Evolutionary conservation across 1,284 basidiomycete species (phyloP).

Genomic region (Cutaneotrichosporon sp.): DNA sequence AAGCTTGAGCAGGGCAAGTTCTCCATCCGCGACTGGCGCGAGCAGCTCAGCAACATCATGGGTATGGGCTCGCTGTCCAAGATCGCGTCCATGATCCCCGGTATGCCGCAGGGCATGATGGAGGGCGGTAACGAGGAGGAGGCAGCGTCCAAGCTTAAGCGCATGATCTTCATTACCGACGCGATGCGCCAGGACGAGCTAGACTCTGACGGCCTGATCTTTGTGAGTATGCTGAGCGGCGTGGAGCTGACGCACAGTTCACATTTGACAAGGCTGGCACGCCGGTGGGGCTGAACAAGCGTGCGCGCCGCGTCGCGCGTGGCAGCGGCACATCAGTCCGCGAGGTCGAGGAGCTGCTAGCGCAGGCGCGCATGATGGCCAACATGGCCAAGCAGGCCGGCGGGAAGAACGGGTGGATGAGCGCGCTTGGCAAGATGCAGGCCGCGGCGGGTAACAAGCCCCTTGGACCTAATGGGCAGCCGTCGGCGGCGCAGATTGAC

Average conservation of each 20-base stretch:
- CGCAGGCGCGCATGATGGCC: slow-evolving; percentile 95
- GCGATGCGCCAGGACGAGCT: slow-evolving; percentile 91
- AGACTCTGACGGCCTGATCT: slow-evolving; percentile 88
- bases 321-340: slow-evolving; percentile 94
- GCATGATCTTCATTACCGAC: slow-evolving; percentile 98
- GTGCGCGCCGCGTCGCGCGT: slow-evolving; percentile 79
- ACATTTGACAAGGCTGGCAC: slow-evolving; percentile 75
- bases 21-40: slow-evolving; percentile 93
- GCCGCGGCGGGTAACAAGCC: slow-evolving; percentile 75
- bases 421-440: slow-evolving; percentile 86
- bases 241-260: slow-evolving; percentile 27
- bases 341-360: slow-evolving; percentile 92
- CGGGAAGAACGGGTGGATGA: slow-evolving; percentile 89
- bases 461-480: slow-evolving; percentile 76
- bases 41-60: slow-evolving; percentile 96
- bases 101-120: slow-evolving; percentile 82
- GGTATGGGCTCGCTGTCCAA: slow-evolving; percentile 98
- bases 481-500: slow-evolving; percentile 83
- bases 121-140: slow-evolving; percentile 91
- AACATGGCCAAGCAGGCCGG: slow-evolving; percentile 96
- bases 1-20: slow-evolving; percentile 96
- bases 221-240: slow-evolving; percentile 53
- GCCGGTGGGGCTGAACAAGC: slow-evolving; percentile 73
- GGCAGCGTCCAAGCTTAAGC: slow-evolving; percentile 76
- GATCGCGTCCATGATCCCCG: slow-evolving; percentile 98